Conservation (phyloP, 2,329 filamentous ascomycete species). For the Aspergillus ustus region DNA sequence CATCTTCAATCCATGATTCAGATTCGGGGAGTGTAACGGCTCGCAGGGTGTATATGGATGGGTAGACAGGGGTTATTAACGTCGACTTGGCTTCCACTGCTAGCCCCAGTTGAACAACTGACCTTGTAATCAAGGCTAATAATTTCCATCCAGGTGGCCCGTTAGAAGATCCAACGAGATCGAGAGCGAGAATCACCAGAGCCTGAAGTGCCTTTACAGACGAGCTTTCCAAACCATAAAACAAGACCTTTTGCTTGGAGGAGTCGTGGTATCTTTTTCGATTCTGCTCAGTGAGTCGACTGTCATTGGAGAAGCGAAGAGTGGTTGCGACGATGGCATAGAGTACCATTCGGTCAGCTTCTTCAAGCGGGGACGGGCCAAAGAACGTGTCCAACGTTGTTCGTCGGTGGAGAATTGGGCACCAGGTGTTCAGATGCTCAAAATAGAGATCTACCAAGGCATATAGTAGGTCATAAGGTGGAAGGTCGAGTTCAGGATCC, state of each 20-base stretch:
- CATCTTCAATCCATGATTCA: conserved; percentile 85
- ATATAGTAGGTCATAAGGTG: conserved; percentile 75
- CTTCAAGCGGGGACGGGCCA: conserved; percentile 73
- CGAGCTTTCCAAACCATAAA: conserved; percentile 88
- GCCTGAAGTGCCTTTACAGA: conserved; percentile 88
- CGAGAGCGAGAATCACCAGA: conserved; percentile 81
- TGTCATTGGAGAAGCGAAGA: conserved; percentile 79
- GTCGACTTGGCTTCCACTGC: conserved; percentile 82
- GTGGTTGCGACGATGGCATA: conserved; percentile 90
- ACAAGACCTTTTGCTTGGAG: conserved; percentile 82
- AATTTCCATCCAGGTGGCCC: conserved; percentile 92
- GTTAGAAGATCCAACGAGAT: conserved; percentile 84
- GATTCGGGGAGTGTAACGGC: conserved; percentile 85
- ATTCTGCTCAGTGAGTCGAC: conserved; percentile 72
- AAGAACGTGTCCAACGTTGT: conserved; percentile 83
- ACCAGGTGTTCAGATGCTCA: conserved; percentile 81
- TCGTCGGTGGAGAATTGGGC: conserved; percentile 85
- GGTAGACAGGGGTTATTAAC: conserved; percentile 75
- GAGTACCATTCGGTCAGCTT: conserved; percentile 79
- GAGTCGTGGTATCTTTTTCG: conserved; percentile 76
- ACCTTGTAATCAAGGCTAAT: conserved; percentile 83
- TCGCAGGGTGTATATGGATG: conserved; percentile 86
- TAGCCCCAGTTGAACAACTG: conserved; percentile 84
- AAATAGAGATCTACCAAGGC: conserved; percentile 77
- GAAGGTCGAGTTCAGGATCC: conserved; percentile 67